Base-by-base conservation (phyloP, 2,329 filamentous ascomycete genomes). In the Biscogniauxia marginata region DNA sequence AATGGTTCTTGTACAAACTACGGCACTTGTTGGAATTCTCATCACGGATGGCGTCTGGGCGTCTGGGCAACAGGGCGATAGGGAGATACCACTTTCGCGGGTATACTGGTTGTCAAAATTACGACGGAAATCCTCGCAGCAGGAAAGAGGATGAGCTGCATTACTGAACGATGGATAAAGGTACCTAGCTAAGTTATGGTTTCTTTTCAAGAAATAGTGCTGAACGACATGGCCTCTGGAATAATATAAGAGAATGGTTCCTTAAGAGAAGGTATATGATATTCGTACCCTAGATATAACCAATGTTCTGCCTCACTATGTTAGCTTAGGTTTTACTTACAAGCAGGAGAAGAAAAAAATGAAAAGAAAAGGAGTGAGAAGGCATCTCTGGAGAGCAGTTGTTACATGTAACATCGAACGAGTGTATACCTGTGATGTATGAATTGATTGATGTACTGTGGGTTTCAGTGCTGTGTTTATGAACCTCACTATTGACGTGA, bases 1-100 rank as follows among this genome's bases (percentile, higher is more conserved):
- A 54, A 66, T 55, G 64, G 54, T 69, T 70, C 65, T 66, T 71
- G 70, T 71, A 71, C 67, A 71, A 70, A 71, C 61, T 67, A 63
- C 56, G 62, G 59, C 53, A 54, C 62, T 63, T 62, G 57, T 65
- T 68, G 61, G 59, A 64, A 59, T 61, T 61, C 58, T 61, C 63
- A 65, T 64, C 61, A 62, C 59, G 61, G 64, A 62, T 44, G 69
- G 69, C 65, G 69, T 68, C 63, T 55, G 30, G 67, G 69, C 62
- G 68, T 67, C 65, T 21, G 54, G 59, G 59, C 55, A 54, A 54
- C 53, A 63, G 50, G 60, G 59, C 48, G 61, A 49, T 50, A 56
- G 64, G 67, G 61, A 67, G 69, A 71, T 71, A 71, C 70, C 70
- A 71, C 61, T 66, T 60, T 61, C 63, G 63, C 59, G 55, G 67